Base-by-base conservation (phyloP, 2,329 filamentous ascomycete species). In the Diatrype stigma region DNA sequence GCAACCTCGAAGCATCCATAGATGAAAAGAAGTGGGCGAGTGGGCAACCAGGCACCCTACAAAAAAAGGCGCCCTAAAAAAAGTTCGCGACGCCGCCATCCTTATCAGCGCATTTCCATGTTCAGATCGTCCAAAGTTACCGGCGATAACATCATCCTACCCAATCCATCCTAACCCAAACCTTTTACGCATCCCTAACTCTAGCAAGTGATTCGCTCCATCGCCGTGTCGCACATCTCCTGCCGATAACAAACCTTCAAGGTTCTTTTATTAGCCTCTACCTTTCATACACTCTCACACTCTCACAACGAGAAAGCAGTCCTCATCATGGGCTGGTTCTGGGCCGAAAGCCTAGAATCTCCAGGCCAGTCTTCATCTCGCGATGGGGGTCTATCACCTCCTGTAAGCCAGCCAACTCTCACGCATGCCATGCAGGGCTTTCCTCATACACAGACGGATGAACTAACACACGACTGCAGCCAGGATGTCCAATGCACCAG, bases 321-420 rank as follows among this genome's bases (percentile, higher is more conserved):
- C 16, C n/a, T 37, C 34, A 55, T 35, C 52, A 85, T 84, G 81
- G 81, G 81, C 58, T 84, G 81, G 81, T 85, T 85, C 61, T 85
- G 81, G 81, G 78, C 80, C 54, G 81, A 84, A 55, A 55, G 70
- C 44, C 63, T 74, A 49, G 59, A 68, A 19, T 54, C 67, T n/a
- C 35, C 55, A 46, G 51, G 48, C 45, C 54, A 51, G 50, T 55
- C 57, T 34, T 14, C 45, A 35, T 50, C 54, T 32, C 56, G 48
- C 45, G 51, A 62, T 57, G 62, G 60, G n/a, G n/a, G n/a, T 42
- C 57, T 61, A 53, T 59, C 68, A 42, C 73, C 73, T 62, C 73
- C 73, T 42, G 73, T 75, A 69, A 57, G 73, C 58, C 42, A 4
- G 22, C 14, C 2, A 11, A 38, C 14, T 8, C 16, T 28, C 11